Evolutionary conservation across 192 early-diverging fungal species (phyloP), one percentile per base, ranked within the genome.

Genomic region (Neocallimastix lanati): DNA sequence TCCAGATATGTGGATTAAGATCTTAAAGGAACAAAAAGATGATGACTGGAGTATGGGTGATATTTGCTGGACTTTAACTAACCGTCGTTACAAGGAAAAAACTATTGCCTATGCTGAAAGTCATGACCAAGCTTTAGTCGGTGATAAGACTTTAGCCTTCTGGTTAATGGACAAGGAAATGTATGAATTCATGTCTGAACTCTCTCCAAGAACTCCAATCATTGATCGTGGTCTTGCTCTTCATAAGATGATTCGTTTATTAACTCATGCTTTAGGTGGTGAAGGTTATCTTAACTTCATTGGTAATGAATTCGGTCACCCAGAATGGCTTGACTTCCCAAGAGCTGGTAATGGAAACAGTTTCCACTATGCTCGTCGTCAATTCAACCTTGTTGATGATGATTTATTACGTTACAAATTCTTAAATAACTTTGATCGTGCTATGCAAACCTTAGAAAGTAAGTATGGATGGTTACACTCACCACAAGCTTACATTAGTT

Each of bases 141-240:
- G 97, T 67, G 97, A 99, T 87, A 99, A 99, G 86, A 96, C 95
- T 33, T 83, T 99, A 77, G 97, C 96, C 16, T 99, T 99, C 87
- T 99, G 97, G 97, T 85, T 99, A 78, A 98, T 98, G 97, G 97
- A 98, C 86, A 93, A 93, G 86, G 96, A 98, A 85, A 98, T 98
- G 97, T 98, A 98, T 85, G 78, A 40, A 4, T 86, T 95, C 85
- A 98, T 98, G 97, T 93, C 92, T 77, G 91, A 92, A 79, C 78
- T 93, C 30, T 90, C 90, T 4, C 84, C 86, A 58, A 80, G 92
- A 80, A 98, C 96, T n/a, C 92, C 95, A 27, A 88, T 94, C 13
- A 93, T 99, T 82, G 96, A 97, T 84, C 92, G 97, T 77, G 97
- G 97, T 29, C 81, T 99, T 28, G 91, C 96, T 36, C 85, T 98